phyloP scores from a whole-genome alignment of 495 filamentous ascomycete species.

The Pyrenula aspistea region DNA sequence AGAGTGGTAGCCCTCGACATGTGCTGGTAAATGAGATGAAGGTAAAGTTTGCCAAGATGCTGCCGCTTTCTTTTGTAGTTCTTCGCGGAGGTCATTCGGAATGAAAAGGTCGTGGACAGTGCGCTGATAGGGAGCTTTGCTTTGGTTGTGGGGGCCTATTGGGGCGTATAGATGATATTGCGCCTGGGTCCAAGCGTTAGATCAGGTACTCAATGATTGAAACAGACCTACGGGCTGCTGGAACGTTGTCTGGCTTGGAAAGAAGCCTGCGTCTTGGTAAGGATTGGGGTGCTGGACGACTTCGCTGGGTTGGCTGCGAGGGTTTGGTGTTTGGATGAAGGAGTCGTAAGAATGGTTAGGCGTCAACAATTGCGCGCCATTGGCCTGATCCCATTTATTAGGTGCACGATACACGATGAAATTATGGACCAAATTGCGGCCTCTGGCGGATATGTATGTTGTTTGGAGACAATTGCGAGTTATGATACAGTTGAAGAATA shows the following conservation, averaged over 20 bases:
- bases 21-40: slow-evolving; percentile 56
- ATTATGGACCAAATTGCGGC: no score
- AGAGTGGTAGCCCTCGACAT: slow-evolving; percentile 78
- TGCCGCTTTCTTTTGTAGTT: slow-evolving; percentile 78
- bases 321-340: neutral
- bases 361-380: neutral
- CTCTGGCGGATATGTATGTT: no score
- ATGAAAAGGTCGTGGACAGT: slow-evolving; percentile 85
- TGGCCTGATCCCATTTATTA: neutral
- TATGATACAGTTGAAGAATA: no score
- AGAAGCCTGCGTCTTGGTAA: slow-evolving; percentile 30
- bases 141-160: slow-evolving; percentile 67
- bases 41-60: slow-evolving; percentile 75
- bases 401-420: no score
- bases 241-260: slow-evolving; percentile 36
- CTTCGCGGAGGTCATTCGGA: slow-evolving; percentile 69
- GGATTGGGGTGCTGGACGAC: neutral
- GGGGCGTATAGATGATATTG: slow-evolving; percentile 92
- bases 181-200: slow-evolving; percentile 30
- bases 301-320: neutral
- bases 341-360: neutral
- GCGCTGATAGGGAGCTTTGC: slow-evolving; percentile 68
- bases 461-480: no score
- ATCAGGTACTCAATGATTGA: neutral
- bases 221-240: slow-evolving; percentile 49